A percentile compares a stretch with the other conserved stretches of the same genome.
Evolutionary conservation across 257 asterid genomes (phyloP).

Genomic region (Misopates orontium): DNA sequence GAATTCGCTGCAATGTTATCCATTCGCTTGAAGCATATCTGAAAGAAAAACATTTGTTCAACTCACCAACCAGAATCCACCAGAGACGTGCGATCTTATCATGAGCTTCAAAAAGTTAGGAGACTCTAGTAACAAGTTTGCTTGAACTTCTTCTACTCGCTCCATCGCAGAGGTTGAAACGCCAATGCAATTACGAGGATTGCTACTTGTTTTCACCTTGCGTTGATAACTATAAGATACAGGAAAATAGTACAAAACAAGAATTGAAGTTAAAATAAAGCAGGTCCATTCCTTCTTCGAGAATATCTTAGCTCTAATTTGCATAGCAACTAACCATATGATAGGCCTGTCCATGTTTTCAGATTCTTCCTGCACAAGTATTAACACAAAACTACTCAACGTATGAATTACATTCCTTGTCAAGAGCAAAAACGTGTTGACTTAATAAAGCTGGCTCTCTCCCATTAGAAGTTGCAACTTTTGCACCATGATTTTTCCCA

Average conservation of each 20-base stretch:
- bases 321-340: constrained; percentile 27
- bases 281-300: neutral
- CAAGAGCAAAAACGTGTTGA: too few species aligned
- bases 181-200: constrained; percentile 4
- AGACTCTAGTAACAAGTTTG: constrained; percentile 29
- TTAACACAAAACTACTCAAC: neutral
- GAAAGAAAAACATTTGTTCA: neutral
- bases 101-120: constrained; percentile 52
- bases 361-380: constrained; percentile 27
- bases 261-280: neutral
- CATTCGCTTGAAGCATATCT: neutral
- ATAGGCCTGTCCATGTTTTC: neutral
- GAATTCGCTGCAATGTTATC: neutral
- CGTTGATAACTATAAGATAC: too few species aligned
- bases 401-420: too few species aligned
- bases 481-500: neutral
- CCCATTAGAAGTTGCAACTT: too few species aligned
- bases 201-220: too few species aligned
- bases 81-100: constrained; percentile 59
- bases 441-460: too few species aligned
- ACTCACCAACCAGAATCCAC: constrained; percentile 76
- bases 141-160: constrained; percentile 46
- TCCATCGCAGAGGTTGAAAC: constrained; percentile 28
- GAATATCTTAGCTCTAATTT: too few species aligned
- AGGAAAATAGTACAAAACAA: neutral